These are phyloP conservation scores for Perilla frutescens DNA, from an alignment of 257 asterid species.

Conservation along the genomic window DNA sequence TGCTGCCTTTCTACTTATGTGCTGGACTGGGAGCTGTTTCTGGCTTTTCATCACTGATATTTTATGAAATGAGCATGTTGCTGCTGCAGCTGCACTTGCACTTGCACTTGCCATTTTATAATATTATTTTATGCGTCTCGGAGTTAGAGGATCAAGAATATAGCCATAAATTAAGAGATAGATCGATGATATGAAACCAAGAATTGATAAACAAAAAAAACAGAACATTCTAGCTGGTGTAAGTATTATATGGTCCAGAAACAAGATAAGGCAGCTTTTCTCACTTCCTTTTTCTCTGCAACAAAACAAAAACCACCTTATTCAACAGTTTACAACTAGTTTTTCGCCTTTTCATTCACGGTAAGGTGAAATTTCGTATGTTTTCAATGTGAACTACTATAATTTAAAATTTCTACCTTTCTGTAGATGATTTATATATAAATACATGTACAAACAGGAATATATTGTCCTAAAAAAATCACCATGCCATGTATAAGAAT, in stretches of 20 bases:
- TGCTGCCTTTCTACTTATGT: background rate
- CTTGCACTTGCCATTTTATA: slow-evolving; percentile 34
- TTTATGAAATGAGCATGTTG: slow-evolving; percentile 39
- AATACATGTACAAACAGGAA: too few relatives aligned
- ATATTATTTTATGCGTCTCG: too few relatives aligned
- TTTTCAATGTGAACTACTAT: too few relatives aligned
- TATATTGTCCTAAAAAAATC: too few relatives aligned
- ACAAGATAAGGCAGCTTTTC: slow-evolving; percentile 43
- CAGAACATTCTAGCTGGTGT: slow-evolving; percentile 18
- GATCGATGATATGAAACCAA: background rate
- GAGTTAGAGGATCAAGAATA: background rate
- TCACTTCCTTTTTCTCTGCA: slow-evolving; percentile 5
- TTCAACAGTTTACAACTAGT: too few relatives aligned
- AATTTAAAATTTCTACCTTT: too few relatives aligned
- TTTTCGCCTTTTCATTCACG: too few relatives aligned
- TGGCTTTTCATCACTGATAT: slow-evolving; percentile 27
- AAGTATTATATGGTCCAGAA: slow-evolving; percentile 40
- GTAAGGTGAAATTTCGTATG: too few relatives aligned
- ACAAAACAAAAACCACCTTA: slow-evolving; percentile 18
- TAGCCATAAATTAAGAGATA: slow-evolving; percentile 19
- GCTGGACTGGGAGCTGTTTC: slow-evolving; percentile 29
- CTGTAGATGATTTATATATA: too few relatives aligned
- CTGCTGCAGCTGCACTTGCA: slow-evolving; percentile 38
- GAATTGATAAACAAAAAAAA: background rate
- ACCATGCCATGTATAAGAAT: too few relatives aligned